A percentile compares a stretch with the other conserved stretches of the same genome.
These are phyloP conservation scores for Trichoderma gamsii DNA, from an alignment of 495 filamentous ascomycete species.

Conservation along the genomic window DNA sequence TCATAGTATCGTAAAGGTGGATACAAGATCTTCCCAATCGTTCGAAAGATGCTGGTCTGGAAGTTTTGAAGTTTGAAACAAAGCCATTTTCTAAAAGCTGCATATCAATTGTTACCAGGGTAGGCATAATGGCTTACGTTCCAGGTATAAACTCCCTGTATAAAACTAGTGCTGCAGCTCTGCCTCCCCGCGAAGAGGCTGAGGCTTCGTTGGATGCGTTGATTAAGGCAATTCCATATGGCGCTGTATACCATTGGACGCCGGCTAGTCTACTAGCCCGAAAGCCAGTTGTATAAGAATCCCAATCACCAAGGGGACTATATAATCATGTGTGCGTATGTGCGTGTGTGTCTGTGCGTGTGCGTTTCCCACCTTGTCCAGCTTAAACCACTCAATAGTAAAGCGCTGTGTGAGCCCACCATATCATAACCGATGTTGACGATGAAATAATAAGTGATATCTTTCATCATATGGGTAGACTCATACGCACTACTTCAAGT, in stretches of 20 bases:
- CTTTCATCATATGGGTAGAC: no score
- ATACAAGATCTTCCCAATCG: background rate
- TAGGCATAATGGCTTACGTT: background rate
- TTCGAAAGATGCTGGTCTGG: background rate
- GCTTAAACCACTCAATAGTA: no score
- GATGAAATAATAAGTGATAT: no score
- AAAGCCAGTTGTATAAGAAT: background rate
- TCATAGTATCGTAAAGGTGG: background rate
- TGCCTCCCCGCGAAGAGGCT: background rate
- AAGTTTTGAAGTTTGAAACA: background rate
- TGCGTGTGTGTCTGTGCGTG: no score
- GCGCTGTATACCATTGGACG: background rate
- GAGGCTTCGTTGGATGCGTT: background rate
- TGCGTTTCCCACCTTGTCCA: no score
- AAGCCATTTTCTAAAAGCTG: background rate
- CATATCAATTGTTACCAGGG: background rate
- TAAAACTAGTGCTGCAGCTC: background rate
- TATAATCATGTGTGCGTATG: no score
- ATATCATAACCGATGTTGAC: no score
- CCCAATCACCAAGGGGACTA: no score
- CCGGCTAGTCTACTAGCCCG: background rate
- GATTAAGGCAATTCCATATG: background rate
- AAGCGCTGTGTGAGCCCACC: no score
- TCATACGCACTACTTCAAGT: no score
- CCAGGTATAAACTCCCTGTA: background rate